Base-by-base conservation (phyloP, 2,329 filamentous ascomycete species). In the Dothideomycetes sp. region DNA sequence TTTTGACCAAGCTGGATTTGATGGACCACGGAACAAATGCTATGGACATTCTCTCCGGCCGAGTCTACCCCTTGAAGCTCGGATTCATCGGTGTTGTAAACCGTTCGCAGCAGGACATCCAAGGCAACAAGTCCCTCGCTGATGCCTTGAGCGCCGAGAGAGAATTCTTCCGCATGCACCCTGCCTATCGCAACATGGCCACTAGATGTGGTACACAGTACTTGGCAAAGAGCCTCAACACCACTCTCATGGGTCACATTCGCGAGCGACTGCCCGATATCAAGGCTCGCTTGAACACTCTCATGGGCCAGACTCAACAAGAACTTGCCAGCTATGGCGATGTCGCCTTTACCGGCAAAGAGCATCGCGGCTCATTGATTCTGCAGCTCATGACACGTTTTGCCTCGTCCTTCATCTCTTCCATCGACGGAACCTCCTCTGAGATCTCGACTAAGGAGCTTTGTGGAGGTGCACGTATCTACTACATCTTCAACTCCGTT, bases 301-400 rank as follows among this genome's bases (percentile, higher is more conserved):
- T 98, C 37, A 98, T 98, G 91, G 91, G 91, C n/a, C 91, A 98
- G 64, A 96, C 91, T 34, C 91, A 98, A 59, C 91, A 98, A 67
- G 91, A 98, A 62, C 73, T 98, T 43, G 91, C 91, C 30, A 94
- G 89, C 63, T 98, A 98, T 58, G 91, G 91, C 25, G 93, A 96
- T 59, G 94, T 91, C 69, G 84, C 94, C 53, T 98, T 98, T 60
- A 94, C 84, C 48, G 91, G 91, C 53, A 94, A 94, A 62, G 91
- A 96, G 61, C 91, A 98, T 59, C 78, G 89, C 36, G 91, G 91
- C 22, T 94, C 89, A 19, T 73, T 98, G 48, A 94, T 98, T 44
- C 68, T 98, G 48, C 89, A 96, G 63, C 76, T 94, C 43, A 98
- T 98, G 91, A 98, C 91, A 10, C 84, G 91, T 28, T 98, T 98